phyloP scores from a whole-genome alignment of 2,329 filamentous ascomycete species.

The Microsporum audouinii region DNA sequence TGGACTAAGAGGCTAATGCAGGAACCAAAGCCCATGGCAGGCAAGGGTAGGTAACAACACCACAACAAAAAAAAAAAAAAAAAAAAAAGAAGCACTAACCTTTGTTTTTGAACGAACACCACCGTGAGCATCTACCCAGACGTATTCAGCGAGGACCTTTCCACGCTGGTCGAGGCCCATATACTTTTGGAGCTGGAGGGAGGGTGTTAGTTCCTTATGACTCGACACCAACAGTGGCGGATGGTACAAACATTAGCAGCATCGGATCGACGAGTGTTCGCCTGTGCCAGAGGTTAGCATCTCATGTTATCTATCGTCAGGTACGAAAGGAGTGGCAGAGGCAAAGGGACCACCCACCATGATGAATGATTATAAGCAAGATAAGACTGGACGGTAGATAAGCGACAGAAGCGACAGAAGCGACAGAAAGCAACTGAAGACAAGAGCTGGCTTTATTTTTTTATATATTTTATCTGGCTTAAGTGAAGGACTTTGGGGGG shows the following conservation, averaged over 20 bases:
- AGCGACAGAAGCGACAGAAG: neutral
- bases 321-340: neutral
- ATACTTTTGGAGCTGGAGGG: constrained; percentile 73
- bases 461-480: no score
- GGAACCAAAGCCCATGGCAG: neutral
- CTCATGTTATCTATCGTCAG: neutral
- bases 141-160: constrained; percentile 82
- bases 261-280: constrained; percentile 26
- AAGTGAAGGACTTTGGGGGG: no score
- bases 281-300: constrained; percentile 12
- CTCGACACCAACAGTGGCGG: constrained; percentile 8
- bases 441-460: neutral
- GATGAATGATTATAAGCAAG: neutral
- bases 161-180: constrained; percentile 82
- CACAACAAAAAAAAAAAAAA: neutral
- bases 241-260: constrained; percentile 30
- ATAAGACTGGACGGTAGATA: neutral
- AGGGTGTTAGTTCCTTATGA: constrained; percentile 9
- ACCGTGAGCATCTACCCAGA: constrained; percentile 83
- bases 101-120: constrained; percentile 89
- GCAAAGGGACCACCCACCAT: neutral
- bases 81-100: constrained; percentile 41
- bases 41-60: constrained; percentile 10
- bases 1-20: constrained; percentile 4
- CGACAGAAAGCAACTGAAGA: neutral